A percentile compares a stretch with the other conserved stretches of the same genome.
phyloP scores from a whole-genome alignment of 768 basidiomycete genomes.

The Agrocybe pediades region DNA sequence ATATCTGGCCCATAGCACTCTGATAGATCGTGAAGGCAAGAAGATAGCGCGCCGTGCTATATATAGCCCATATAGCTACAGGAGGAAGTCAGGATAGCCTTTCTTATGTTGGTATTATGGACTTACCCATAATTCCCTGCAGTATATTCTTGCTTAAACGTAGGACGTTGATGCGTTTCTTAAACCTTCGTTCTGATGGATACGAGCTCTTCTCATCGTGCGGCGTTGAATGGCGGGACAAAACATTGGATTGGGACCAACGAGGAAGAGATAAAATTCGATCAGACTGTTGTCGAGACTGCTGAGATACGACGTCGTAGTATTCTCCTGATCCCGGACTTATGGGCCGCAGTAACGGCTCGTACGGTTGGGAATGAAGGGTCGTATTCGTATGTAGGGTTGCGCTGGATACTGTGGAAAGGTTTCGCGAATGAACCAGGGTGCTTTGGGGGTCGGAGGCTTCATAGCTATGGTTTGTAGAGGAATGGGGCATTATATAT shows the following conservation, averaged over 20 bases:
- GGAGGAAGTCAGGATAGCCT: neutral
- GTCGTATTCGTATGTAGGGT: constrained; percentile 41
- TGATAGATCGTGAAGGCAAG: constrained; percentile 54
- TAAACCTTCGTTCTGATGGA: constrained; percentile 18
- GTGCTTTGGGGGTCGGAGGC: constrained; percentile 28
- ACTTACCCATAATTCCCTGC: constrained; percentile 40
- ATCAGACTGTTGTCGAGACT: constrained; percentile 31
- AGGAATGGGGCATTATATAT: constrained; percentile 52
- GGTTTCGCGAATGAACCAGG: constrained; percentile 44
- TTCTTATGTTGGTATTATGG: neutral
- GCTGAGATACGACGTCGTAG: constrained; percentile 37
- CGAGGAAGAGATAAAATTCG: constrained; percentile 23
- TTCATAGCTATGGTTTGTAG: constrained; percentile 48
- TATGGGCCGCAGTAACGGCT: constrained; percentile 42
- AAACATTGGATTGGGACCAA: constrained; percentile 29
- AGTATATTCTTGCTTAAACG: constrained; percentile 33
- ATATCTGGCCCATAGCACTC: constrained; percentile 41
- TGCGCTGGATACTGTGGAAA: constrained; percentile 37
- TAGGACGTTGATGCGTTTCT: constrained; percentile 28
- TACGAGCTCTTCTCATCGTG: constrained; percentile 29
- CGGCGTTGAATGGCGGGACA: constrained; percentile 27
- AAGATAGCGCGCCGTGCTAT: constrained; percentile 66
- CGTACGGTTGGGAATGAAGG: constrained; percentile 42
- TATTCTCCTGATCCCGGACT: constrained; percentile 35
- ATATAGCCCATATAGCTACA: constrained; percentile 62